phyloP scores from a whole-genome alignment of 129 eudicot genomes.

The Dittrichia graveolens region DNA sequence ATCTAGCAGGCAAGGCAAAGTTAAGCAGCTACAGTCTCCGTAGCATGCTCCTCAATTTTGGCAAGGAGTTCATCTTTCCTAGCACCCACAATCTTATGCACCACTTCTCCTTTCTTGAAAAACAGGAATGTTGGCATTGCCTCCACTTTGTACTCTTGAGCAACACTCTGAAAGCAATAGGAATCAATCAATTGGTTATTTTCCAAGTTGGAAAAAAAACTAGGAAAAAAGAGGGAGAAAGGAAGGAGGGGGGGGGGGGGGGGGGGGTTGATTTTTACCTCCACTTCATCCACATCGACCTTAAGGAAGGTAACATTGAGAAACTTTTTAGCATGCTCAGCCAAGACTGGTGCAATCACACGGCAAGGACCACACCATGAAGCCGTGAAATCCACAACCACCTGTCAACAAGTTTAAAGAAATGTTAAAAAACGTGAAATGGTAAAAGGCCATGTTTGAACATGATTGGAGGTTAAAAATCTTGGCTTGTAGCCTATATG shows the following conservation, averaged over 20 bases:
- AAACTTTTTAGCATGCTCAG: slow-evolving; percentile 51
- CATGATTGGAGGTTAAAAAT: too few species aligned
- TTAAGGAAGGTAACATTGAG: slow-evolving; percentile 55
- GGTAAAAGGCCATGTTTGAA: too few species aligned
- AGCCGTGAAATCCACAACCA: slow-evolving; percentile 74
- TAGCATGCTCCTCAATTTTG: slow-evolving; percentile 38
- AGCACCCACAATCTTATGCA: slow-evolving; percentile 82
- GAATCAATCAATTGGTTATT: not conserved
- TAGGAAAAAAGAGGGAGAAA: too few species aligned
- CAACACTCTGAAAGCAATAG: slow-evolving; percentile 44
- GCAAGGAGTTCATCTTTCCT: slow-evolving; percentile 54
- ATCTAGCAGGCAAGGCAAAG: not conserved
- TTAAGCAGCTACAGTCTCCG: slow-evolving; percentile 37
- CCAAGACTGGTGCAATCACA: slow-evolving; percentile 57
- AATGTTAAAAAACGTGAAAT: too few species aligned
- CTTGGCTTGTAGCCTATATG: too few species aligned
- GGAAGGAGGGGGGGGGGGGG: too few species aligned
- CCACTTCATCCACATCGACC: slow-evolving; percentile 76
- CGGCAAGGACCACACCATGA: slow-evolving; percentile 84
- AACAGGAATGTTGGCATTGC: slow-evolving; percentile 91
- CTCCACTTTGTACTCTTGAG: slow-evolving; percentile 52
- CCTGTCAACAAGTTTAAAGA: slow-evolving; percentile 34
- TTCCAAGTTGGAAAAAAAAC: not conserved
- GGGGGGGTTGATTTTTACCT: slow-evolving; percentile 40
- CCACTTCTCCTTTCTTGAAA: slow-evolving; percentile 53